Conservation (phyloP, 2,329 filamentous ascomycete species). For the Monosporascus sp. region DNA sequence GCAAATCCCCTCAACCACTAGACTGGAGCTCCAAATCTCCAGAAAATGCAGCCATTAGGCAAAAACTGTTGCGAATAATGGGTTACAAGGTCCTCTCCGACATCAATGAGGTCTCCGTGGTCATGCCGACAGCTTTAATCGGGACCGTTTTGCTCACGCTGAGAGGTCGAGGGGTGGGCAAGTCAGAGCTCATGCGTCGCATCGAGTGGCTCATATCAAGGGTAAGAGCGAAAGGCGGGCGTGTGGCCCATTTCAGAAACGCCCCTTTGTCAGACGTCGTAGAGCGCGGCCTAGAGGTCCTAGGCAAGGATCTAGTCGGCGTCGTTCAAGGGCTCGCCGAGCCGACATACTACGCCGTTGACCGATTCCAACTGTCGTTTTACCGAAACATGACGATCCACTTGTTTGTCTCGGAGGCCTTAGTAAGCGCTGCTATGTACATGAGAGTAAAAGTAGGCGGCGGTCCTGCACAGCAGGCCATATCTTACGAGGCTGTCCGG, state of each 20-base stretch:
- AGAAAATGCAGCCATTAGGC: slow-evolving; percentile 49
- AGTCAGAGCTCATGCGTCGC: slow-evolving; percentile 74
- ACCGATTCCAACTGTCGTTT: slow-evolving; percentile 94
- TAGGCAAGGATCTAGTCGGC: slow-evolving; percentile 85
- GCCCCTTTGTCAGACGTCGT: slow-evolving; percentile 76
- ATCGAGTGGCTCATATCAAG: slow-evolving; percentile 86
- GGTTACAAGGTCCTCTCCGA: slow-evolving; percentile 90
- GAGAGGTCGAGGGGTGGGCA: slow-evolving; percentile 85
- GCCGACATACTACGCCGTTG: slow-evolving; percentile 89
- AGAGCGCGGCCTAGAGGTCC: slow-evolving; percentile 82
- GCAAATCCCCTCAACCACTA: slow-evolving; percentile 42
- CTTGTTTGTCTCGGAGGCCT: slow-evolving; percentile 87
- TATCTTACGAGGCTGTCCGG: slow-evolving; percentile 66
- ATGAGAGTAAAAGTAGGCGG: slow-evolving; percentile 85
- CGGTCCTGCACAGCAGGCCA: slow-evolving; percentile 74
- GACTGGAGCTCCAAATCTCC: slow-evolving; percentile 42
- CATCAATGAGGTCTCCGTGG: slow-evolving; percentile 92
- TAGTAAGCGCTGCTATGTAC: slow-evolving; percentile 89
- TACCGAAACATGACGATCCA: slow-evolving; percentile 99
- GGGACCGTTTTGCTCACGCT: slow-evolving; percentile 90
- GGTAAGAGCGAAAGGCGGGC: slow-evolving; percentile 78
- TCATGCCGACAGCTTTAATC: slow-evolving; percentile 96
- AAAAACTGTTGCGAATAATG: slow-evolving; percentile 75
- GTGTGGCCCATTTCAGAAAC: slow-evolving; percentile 88
- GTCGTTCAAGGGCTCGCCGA: slow-evolving; percentile 74